Evolutionary conservation across 2,329 filamentous ascomycete species (phyloP), one percentile per base, ranked within the genome.

Genomic region (Eurotiales sp.): DNA sequence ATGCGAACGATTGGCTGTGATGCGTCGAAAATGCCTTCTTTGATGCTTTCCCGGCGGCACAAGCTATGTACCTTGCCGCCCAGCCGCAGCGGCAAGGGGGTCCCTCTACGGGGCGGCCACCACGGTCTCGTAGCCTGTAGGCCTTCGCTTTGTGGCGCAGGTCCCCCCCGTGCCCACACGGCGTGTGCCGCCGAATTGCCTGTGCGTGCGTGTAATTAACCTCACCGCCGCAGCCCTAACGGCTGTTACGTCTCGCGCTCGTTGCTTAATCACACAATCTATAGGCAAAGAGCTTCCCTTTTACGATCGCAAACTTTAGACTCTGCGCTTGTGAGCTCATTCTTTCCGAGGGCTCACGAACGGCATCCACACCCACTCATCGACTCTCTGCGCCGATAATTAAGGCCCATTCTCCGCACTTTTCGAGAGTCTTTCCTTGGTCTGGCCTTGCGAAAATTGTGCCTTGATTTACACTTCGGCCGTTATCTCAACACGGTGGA

Each of bases 71-170:
- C 51, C 36, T 54, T 54, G 46, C 51, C 51, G 51, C 51, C 51
- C 51, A 54, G 51, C 51, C 51, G 51, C 46, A 54, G 51, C 51
- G 51, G 51, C 51, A 50, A 54, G 42, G 51, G 51, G 40, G n/a
- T 30, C 15, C 47, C 25, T 44, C 30, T 2, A 39, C 44, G 40
- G 39, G 48, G 23, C 40, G 40, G 15, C 30, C 40, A 41, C 25
- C 39, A 37, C 22, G 32, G 42, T n/a, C n/a, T n/a, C n/a, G n/a
- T n/a, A 10, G 25, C 46, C 42, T 30, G 23, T 19, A 15, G 40
- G 34, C 29, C 43, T 45, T 34, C 27, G 40, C 40, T 40, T 41
- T 45, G 51, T 54, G 51, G 51, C 51, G 51, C 42, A 50, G 46
- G 39, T 25, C 27, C 30, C 40, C 14, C 32, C 30, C 34, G 23